phyloP scores from a whole-genome alignment of 805 yeast species.

The Candida chauliodis region DNA sequence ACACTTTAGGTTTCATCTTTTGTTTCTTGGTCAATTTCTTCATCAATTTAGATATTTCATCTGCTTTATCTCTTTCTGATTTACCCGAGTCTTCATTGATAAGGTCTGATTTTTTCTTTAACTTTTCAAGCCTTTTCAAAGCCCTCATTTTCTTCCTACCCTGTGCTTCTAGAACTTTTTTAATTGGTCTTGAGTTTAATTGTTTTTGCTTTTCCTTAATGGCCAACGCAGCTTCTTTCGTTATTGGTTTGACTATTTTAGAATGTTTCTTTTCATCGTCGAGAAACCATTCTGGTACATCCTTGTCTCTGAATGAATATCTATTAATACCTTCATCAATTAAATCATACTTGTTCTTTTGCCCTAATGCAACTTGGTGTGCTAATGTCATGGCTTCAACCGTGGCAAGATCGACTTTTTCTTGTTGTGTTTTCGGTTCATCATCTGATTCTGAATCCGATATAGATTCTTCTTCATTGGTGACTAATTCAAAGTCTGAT shows the following conservation, averaged over 20 bases:
- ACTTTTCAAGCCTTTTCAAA: slow-evolving; percentile 74
- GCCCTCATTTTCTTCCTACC: slow-evolving; percentile 97
- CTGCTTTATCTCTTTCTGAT: slow-evolving; percentile 92
- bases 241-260: slow-evolving; percentile 83
- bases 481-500: slow-evolving; percentile 44
- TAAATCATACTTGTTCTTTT: slow-evolving; percentile 76
- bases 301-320: slow-evolving; percentile 86
- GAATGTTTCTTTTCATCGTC: slow-evolving; percentile 90
- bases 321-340: slow-evolving; percentile 92
- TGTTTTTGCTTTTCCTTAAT: slow-evolving; percentile 45
- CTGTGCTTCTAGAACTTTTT: slow-evolving; percentile 96
- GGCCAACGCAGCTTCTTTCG: slow-evolving; percentile 69
- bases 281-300: slow-evolving; percentile 93
- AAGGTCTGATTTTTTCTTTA: slow-evolving; percentile 88
- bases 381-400: slow-evolving; percentile 98
- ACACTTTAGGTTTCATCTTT: slow-evolving; percentile 73
- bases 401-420: slow-evolving; percentile 79
- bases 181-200: slow-evolving; percentile 94
- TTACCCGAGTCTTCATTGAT: slow-evolving; percentile 85
- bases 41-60: slow-evolving; percentile 85
- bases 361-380: slow-evolving; percentile 90
- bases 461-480: slow-evolving; percentile 28
- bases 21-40: slow-evolving; percentile 72
- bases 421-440: slow-evolving; percentile 46
- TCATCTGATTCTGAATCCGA: slow-evolving; percentile 41